Evolutionary conservation across 2,329 filamentous ascomycete species (phyloP).

Genomic region (Fusarium algeriense): DNA sequence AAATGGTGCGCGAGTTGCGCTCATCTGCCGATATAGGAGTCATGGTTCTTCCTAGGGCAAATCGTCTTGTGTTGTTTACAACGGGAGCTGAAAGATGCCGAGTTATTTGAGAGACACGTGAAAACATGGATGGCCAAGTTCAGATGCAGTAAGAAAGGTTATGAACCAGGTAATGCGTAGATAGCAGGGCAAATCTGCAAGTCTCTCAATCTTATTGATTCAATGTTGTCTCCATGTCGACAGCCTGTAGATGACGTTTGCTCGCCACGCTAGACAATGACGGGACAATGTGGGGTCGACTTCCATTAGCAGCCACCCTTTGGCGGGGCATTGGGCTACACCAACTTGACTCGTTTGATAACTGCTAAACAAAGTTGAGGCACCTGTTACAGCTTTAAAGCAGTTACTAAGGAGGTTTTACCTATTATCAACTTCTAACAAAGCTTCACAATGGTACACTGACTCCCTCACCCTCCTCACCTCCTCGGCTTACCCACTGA

Average conservation of each 20-base stretch:
- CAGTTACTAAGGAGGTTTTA: conserved; percentile 4
- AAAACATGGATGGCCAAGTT: conserved; percentile 71
- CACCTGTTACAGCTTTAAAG: conserved; percentile 9
- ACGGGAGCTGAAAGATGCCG: conserved; percentile 69
- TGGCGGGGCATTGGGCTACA: conserved; percentile 32
- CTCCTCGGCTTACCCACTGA: conserved; percentile 20
- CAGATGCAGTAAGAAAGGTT: conserved; percentile 10
- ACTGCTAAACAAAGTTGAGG: conserved; percentile 15
- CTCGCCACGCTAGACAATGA: conserved; percentile 22
- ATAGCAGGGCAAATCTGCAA: conserved; percentile 7
- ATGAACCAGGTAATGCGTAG: conserved; percentile 2
- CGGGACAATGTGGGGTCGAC: conserved; percentile 30
- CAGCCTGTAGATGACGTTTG: conserved; percentile 36
- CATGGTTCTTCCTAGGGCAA: conserved; percentile 56
- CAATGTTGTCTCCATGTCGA: conserved; percentile 19
- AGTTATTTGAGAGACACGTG: conserved; percentile 78
- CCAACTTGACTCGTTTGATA: conserved; percentile 30
- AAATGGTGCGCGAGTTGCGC: conserved; percentile 75
- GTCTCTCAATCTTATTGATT: conserved; percentile 14
- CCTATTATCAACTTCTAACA: background rate
- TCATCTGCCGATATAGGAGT: conserved; percentile 59
- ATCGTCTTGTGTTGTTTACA: conserved; percentile 52
- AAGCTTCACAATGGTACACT: conserved; percentile 35
- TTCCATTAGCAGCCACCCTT: background rate
- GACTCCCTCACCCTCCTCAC: background rate